These are phyloP conservation scores for Rhodotorula sp. DNA, from an alignment of 1,284 basidiomycete genomes.

Conservation along the genomic window DNA sequence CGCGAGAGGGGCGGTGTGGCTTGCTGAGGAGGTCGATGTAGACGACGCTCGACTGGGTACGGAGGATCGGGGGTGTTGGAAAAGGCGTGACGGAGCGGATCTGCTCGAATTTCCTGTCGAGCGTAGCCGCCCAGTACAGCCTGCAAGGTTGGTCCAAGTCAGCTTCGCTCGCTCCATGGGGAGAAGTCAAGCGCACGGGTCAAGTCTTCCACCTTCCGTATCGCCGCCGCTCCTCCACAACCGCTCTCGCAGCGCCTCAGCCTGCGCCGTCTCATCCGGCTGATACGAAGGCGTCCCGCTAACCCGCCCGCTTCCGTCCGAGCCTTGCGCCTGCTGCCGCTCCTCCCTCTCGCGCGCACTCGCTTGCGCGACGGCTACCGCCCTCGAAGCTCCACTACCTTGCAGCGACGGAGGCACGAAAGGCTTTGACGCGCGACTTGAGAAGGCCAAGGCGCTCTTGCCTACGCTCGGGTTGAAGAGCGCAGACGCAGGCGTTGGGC, in stretches of 20 bases:
- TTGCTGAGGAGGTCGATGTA: background rate
- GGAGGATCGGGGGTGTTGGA: background rate
- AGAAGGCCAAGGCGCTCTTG: too few species aligned
- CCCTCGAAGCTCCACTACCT: too few species aligned
- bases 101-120: background rate
- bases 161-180: background rate
- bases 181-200: background rate
- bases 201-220: background rate
- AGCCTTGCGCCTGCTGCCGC: background rate
- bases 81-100: background rate
- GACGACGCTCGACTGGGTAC: background rate
- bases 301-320: background rate
- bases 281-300: background rate
- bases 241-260: background rate
- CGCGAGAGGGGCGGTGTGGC: background rate
- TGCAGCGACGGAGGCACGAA: too few species aligned
- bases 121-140: background rate
- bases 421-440: too few species aligned
- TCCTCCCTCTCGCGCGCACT: too few species aligned
- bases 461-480: too few species aligned
- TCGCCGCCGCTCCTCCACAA: conserved; percentile 3
- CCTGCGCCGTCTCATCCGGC: background rate
- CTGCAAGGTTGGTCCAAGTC: background rate
- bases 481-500: too few species aligned
- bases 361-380: too few species aligned